A percentile compares a stretch with the other conserved stretches of the same genome.
phyloP scores from a whole-genome alignment of 2,329 filamentous ascomycete genomes.

The Alternaria angustiovoidea region DNA sequence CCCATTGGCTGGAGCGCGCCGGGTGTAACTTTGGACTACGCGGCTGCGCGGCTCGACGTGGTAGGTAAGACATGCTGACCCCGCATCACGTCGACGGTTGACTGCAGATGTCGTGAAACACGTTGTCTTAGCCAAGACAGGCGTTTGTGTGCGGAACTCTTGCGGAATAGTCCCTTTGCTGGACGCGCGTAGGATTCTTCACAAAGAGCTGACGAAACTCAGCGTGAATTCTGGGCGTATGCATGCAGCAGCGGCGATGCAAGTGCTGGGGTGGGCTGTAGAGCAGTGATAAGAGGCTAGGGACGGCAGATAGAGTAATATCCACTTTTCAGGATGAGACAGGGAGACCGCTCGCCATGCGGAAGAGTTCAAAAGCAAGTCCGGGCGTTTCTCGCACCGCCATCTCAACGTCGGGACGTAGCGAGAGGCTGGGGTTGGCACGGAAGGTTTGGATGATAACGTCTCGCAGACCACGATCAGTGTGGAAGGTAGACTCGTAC shows the following conservation, averaged over 20 bases:
- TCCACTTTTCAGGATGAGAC: conserved; percentile 41
- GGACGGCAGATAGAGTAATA: not conserved
- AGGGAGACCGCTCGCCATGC: conserved; percentile 57
- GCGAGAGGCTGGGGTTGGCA: conserved; percentile 55
- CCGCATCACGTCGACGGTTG: conserved; percentile 6
- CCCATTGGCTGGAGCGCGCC: not conserved
- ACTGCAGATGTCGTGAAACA: conserved; percentile 12
- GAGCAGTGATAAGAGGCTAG: not conserved
- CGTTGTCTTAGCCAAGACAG: conserved; percentile 2
- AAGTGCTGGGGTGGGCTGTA: not conserved
- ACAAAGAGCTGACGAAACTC: conserved; percentile 4
- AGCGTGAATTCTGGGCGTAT: not conserved
- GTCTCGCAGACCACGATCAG: conserved; percentile 58
- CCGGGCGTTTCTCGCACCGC: conserved; percentile 56
- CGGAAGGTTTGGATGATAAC: conserved; percentile 59
- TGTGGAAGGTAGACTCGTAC: conserved; percentile 59
- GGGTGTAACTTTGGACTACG: conserved; percentile 1
- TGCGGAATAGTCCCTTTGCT: not conserved
- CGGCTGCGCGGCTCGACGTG: conserved; percentile 4
- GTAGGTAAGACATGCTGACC: conserved; percentile 10
- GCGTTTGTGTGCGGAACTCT: not conserved
- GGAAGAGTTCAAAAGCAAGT: conserved; percentile 59
- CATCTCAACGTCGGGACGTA: conserved; percentile 56
- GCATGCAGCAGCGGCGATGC: conserved; percentile 6
- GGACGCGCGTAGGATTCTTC: conserved; percentile 4